Evolutionary conservation across 2,329 filamentous ascomycete genomes (phyloP).

Genomic region (Botryotinia narcissicola): DNA sequence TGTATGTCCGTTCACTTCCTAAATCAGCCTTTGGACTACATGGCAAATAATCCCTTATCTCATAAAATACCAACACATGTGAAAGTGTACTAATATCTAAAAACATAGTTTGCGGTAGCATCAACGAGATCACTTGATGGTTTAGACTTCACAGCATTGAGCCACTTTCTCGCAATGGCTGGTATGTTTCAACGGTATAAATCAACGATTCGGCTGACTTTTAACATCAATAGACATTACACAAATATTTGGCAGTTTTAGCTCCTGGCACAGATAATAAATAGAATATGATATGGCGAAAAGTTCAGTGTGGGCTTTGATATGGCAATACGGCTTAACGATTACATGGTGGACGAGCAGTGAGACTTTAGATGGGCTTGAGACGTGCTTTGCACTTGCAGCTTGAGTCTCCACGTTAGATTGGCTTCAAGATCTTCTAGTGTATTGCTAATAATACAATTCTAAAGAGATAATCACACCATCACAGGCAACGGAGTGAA

Average conservation of each 20-base stretch:
- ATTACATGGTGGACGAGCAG: background rate
- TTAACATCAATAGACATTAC: too few species aligned
- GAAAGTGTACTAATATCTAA: background rate
- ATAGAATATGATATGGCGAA: background rate
- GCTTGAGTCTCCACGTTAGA: background rate
- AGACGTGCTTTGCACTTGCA: background rate
- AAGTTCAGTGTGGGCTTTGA: background rate
- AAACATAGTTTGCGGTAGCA: background rate
- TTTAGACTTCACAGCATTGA: background rate
- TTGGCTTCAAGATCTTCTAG: background rate
- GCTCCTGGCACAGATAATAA: background rate
- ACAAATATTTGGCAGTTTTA: background rate
- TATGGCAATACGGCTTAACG: background rate
- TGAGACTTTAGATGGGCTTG: background rate
- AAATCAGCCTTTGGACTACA: background rate
- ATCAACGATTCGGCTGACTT: background rate
- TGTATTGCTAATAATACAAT: background rate
- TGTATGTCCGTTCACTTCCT: too few species aligned
- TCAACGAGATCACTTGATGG: background rate
- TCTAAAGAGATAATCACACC: background rate
- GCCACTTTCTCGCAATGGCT: background rate
- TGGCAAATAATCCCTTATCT: background rate
- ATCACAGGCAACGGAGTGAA: background rate
- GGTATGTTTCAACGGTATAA: background rate
- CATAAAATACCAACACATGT: background rate